Percentiles rank a stretch among this genome's conserved stretches.
Evolutionary conservation across 176 grass and related monocot species (phyloP).

Genomic region (Alloteropsis semialata): DNA sequence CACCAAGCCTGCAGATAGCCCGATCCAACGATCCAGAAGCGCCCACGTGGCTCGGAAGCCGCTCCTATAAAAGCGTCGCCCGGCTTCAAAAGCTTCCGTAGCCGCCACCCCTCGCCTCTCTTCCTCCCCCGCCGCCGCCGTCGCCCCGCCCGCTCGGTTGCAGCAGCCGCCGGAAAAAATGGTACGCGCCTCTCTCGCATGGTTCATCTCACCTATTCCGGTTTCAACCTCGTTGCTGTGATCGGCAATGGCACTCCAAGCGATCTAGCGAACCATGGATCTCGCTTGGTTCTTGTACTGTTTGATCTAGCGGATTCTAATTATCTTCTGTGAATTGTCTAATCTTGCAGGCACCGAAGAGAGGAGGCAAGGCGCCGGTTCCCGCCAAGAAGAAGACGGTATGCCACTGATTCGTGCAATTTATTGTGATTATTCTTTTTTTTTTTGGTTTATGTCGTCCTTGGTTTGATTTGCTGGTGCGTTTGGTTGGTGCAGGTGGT

Average conservation of each 20-base stretch:
- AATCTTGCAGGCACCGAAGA: slow-evolving; percentile 65
- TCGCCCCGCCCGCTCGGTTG: not conserved
- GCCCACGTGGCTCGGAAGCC: not conserved
- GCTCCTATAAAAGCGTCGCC: not conserved
- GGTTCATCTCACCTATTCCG: too few relatives aligned
- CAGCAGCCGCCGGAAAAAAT: slow-evolving; percentile 19
- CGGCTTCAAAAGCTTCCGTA: not conserved
- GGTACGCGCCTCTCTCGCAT: not conserved
- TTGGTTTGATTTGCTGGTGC: not conserved
- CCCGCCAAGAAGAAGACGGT: slow-evolving; percentile 68
- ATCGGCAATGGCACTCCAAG: not conserved
- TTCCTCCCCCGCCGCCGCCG: not conserved
- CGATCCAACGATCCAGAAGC: slow-evolving; percentile 7
- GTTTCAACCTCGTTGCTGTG: not conserved
- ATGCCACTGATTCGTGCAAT: not conserved
- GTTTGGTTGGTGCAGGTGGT: slow-evolving; percentile 48
- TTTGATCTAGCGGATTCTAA: not conserved
- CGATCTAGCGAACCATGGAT: not conserved
- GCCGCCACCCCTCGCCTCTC: slow-evolving; percentile 2
- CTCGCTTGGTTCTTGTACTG: not conserved
- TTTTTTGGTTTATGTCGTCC: not conserved
- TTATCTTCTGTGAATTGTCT: too few relatives aligned
- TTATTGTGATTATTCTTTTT: not conserved
- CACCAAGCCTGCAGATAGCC: not conserved
- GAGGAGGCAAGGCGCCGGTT: slow-evolving; percentile 48